These are phyloP conservation scores for Zea luxurians DNA, from an alignment of 176 grass and related monocot genomes.

Conservation along the genomic window DNA sequence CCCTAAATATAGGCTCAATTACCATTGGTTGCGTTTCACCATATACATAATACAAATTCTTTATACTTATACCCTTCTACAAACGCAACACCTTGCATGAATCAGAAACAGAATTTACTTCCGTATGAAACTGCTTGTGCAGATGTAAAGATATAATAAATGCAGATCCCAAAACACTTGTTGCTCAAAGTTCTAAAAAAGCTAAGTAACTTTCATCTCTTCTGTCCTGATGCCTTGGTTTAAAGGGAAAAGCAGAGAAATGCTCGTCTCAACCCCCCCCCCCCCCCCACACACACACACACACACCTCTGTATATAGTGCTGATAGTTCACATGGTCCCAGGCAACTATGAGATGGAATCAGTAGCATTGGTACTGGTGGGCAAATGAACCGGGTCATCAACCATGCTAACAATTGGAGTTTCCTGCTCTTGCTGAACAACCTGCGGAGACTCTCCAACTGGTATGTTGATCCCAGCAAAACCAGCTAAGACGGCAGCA, in stretches of 20 bases:
- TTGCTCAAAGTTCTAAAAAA: neutral
- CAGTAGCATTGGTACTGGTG: conserved; percentile 17
- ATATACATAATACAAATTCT: neutral
- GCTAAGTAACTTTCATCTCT: neutral
- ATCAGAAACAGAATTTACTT: conserved; percentile 16
- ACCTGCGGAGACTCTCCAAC: conserved; percentile 30
- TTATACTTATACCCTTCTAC: neutral
- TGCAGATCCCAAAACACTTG: neutral
- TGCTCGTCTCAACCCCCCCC: neutral
- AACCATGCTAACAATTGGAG: conserved; percentile 39
- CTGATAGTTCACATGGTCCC: neutral
- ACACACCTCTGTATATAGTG: neutral
- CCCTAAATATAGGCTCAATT: neutral
- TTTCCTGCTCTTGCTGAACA: conserved; percentile 49
- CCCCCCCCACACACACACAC: neutral
- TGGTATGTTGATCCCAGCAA: conserved; percentile 85
- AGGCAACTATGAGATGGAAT: conserved; percentile 28
- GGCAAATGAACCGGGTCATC: conserved; percentile 44
- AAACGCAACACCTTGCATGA: neutral
- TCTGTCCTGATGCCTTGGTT: neutral
- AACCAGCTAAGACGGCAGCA: conserved; percentile 76
- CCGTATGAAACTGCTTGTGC: neutral
- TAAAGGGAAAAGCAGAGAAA: neutral
- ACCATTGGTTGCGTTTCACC: neutral
- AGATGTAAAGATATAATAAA: neutral